phyloP scores from a whole-genome alignment of 306 rosid species.

The Prunus mume region DNA sequence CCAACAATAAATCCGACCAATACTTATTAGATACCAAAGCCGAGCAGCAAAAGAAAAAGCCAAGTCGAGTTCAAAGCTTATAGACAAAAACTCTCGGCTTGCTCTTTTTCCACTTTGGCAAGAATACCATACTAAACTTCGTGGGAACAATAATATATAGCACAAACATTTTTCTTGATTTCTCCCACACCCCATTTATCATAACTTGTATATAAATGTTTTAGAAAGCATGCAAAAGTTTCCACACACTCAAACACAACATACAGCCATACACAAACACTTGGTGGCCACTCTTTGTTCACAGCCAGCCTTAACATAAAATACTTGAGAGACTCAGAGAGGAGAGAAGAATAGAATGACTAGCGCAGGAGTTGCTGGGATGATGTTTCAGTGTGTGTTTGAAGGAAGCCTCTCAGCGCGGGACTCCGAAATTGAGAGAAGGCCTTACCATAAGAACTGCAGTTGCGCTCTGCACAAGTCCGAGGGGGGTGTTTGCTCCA shows the following conservation, averaged over 20 bases:
- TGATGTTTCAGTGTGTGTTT: conserved; percentile 43
- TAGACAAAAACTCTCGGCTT: background rate
- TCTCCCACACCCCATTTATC: conserved; percentile 1
- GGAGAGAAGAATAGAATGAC: conserved; percentile 18
- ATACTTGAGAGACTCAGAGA: background rate
- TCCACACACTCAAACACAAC: conserved; percentile 2
- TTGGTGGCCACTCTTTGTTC: background rate
- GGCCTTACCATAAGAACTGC: conserved; percentile 64
- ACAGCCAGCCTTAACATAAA: background rate
- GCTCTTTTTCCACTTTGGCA: background rate
- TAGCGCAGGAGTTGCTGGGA: conserved; percentile 39
- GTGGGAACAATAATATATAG: background rate
- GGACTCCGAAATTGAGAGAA: conserved; percentile 50
- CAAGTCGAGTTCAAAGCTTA: background rate
- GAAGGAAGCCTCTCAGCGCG: conserved; percentile 54
- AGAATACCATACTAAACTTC: conserved; percentile 5
- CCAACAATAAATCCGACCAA: background rate
- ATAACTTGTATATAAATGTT: conserved; percentile 1
- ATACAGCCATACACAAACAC: background rate
- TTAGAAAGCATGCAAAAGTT: conserved; percentile 2
- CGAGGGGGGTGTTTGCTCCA: background rate
- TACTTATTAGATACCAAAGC: background rate
- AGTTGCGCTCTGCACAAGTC: conserved; percentile 27
- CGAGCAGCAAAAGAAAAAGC: background rate
- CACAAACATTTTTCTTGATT: conserved; percentile 7